Base-by-base conservation (phyloP, 2,329 filamentous ascomycete genomes). In the Dothistroma septosporum region DNA sequence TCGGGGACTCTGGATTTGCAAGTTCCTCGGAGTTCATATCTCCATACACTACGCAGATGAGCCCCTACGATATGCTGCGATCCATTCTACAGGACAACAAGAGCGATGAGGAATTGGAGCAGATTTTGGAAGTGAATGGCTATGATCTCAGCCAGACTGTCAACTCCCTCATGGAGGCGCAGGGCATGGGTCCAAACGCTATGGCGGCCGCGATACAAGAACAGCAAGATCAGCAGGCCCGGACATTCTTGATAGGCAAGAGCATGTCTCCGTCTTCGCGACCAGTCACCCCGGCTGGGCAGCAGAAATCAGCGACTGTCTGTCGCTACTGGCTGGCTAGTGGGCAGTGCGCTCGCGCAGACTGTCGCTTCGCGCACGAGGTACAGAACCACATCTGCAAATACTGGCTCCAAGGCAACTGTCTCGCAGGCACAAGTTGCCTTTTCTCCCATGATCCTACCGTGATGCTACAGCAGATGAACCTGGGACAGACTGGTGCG, bases 331-430 rank as follows among this genome's bases (percentile, higher is more conserved):
- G 92, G 81, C 81, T 99, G 65, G 93, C 92, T 10, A 95, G 90
- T 8, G 94, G 94, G n/a, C 90, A 94, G 75, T 99, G 94, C 75
- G 86, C 97, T 57, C 87, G 94, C 61, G 93, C 93, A 62, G 94
- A 99, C 76, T 99, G 94, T 75, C 88, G 93, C 60, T 99, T 97
- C 76, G 96, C 92, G 68, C 94, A 99, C 76, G 93, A 99, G 74
- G 83, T 96, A 49, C 96, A 91, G 73, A 95, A 90, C 72, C 94
- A 97, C 71, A 84, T 99, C 64, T 99, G 94, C 92, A 97, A 97
- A 91, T 97, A 97, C 75, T 99, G 92, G 91, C 83, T 99, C 57
- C 91, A 91, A 78, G 94, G 94, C 1, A 97, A 93, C 70, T 99
- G 94, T 73, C 83, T 99, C 35, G 94, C 94, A 21, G 93, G 94